Evolutionary conservation across 768 basidiomycete genomes (phyloP).

Genomic region (Sarcodon aspratus): DNA sequence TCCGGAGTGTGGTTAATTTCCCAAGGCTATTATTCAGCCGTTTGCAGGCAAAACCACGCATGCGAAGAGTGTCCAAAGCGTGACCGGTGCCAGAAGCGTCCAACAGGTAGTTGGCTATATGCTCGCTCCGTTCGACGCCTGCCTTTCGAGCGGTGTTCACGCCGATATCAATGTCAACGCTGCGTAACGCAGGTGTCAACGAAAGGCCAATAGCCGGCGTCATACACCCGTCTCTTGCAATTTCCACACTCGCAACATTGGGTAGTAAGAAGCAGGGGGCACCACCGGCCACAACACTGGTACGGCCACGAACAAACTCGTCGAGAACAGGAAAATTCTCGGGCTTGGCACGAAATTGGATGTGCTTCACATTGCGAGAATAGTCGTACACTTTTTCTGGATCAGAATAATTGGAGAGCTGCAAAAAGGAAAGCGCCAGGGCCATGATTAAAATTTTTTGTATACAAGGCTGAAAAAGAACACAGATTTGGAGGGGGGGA

Average conservation of each 20-base stretch:
- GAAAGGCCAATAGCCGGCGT: conserved; percentile 1
- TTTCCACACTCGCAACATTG: conserved; percentile 3
- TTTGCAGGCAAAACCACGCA: conserved; percentile 9
- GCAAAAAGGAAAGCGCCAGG: background rate
- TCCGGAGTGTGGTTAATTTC: conserved; percentile 5
- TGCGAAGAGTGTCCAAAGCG: conserved; percentile 5
- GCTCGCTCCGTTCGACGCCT: conserved; percentile 1
- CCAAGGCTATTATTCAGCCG: conserved; percentile 4
- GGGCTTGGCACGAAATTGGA: background rate
- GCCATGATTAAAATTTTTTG: too few relatives aligned
- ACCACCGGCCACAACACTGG: too few relatives aligned
- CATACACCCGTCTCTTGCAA: conserved; percentile 7
- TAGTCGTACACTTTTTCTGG: background rate
- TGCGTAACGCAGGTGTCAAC: background rate
- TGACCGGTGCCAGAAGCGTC: background rate
- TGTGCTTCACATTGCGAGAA: conserved; percentile 2
- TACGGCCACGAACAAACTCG: background rate
- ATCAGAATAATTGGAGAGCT: background rate
- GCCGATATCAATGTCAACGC: conserved; percentile 7
- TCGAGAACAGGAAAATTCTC: conserved; percentile 6
- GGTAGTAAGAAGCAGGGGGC: conserved; percentile 1
- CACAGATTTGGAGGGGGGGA: too few relatives aligned
- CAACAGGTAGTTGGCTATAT: conserved; percentile 5
- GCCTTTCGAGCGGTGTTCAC: conserved; percentile 1
- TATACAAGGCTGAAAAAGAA: too few relatives aligned